Conservation (phyloP, 164 flowering plant species). For the Magnolia officinalis region DNA sequence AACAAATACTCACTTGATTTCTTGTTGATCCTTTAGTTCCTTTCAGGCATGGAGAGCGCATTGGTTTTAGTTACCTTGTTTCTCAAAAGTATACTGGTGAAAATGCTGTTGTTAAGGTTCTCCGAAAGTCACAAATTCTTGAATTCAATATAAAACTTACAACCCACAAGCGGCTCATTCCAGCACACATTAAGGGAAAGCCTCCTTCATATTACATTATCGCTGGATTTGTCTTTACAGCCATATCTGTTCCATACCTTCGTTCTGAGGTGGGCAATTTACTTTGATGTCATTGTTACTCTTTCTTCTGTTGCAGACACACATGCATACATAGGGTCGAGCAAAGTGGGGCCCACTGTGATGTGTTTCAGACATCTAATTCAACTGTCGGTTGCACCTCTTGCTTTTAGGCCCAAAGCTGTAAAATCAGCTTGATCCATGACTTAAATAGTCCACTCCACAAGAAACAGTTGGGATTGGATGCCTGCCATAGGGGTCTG, state of each 20-base stretch:
- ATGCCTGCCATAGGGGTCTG: no score
- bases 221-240: constrained; percentile 80
- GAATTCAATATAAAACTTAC: constrained; percentile 56
- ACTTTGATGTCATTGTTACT: neutral
- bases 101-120: constrained; percentile 59
- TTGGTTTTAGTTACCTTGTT: constrained; percentile 92
- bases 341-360: no score
- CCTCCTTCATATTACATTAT: constrained; percentile 88
- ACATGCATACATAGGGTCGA: no score
- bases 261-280: constrained; percentile 70
- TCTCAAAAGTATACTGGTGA: constrained; percentile 95
- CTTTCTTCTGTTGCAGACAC: no score
- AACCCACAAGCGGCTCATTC: constrained; percentile 62
- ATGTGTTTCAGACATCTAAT: no score
- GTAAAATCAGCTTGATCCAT: no score
- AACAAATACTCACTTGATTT: constrained; percentile 2
- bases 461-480: no score
- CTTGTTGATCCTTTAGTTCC: constrained; percentile 57
- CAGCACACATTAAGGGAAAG: constrained; percentile 68
- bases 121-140: constrained; percentile 52
- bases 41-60: constrained; percentile 96
- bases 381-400: no score
- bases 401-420: no score
- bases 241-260: constrained; percentile 84
- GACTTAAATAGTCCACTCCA: no score